phyloP scores from a whole-genome alignment of 352 stramenopile species.

The Globisporangium barbulae region DNA sequence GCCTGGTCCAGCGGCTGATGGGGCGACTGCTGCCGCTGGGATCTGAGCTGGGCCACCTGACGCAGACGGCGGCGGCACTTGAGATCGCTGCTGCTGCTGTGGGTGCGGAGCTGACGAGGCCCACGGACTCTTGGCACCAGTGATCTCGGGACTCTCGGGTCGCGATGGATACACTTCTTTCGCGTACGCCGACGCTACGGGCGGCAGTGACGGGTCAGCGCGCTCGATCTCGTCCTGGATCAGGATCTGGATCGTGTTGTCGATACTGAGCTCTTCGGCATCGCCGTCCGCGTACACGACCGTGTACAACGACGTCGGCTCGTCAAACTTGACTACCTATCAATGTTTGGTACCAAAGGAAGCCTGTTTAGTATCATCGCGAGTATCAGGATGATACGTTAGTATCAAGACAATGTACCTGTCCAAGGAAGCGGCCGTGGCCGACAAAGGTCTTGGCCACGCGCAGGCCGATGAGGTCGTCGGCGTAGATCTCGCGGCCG shows the following conservation, averaged over 20 bases:
- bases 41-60: background rate
- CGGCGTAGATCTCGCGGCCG: conserved; percentile 62
- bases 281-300: conserved; percentile 85
- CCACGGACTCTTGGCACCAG: background rate
- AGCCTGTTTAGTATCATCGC: background rate
- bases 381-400: no score
- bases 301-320: conserved; percentile 60
- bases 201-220: conserved; percentile 49
- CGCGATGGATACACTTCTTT: conserved; percentile 12
- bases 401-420: conserved; percentile 19
- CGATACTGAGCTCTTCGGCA: conserved; percentile 70
- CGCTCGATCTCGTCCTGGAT: conserved; percentile 87
- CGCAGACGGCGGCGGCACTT: background rate
- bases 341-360: background rate
- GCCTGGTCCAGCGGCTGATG: background rate
- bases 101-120: background rate
- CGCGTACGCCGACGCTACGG: conserved; percentile 16
- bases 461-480: conserved; percentile 77
- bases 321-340: conserved; percentile 80
- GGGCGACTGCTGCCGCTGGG: background rate
- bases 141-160: conserved; percentile 20
- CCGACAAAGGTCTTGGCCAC: conserved; percentile 82
- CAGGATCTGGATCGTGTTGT: conserved; percentile 80
- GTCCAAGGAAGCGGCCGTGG: conserved; percentile 77
- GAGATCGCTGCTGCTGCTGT: conserved; percentile 4